Conservation (phyloP, 139 green algal genomes). For the Zygnema cylindricum region DNA sequence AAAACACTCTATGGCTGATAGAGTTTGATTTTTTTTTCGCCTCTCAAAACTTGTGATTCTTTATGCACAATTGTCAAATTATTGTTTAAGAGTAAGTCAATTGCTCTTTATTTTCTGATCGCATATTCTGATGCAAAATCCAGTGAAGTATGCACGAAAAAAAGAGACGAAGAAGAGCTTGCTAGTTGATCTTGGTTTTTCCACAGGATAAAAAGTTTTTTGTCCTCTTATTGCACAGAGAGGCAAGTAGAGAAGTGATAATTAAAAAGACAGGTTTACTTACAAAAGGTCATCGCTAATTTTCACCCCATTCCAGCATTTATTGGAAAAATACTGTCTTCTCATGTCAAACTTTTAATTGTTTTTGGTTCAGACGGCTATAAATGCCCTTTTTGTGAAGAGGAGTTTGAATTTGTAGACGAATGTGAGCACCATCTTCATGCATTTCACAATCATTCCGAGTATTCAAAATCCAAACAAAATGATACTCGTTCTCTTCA, state of each 20-base stretch:
- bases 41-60: neutral
- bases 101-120: too few species aligned
- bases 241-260: too few species aligned
- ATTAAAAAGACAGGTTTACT: neutral
- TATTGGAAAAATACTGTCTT: neutral
- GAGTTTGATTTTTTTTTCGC: too few species aligned
- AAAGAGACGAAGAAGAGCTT: too few species aligned
- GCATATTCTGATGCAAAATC: too few species aligned
- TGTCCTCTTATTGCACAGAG: neutral
- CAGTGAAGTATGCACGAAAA: too few species aligned
- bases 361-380: neutral
- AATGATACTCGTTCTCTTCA: too few species aligned
- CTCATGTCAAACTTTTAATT: too few species aligned
- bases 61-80: neutral
- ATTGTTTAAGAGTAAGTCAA: neutral
- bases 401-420: neutral
- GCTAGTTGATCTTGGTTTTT: too few species aligned
- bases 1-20: neutral
- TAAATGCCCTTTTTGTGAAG: neutral
- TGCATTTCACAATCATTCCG: neutral
- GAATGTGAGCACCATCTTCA: neutral
- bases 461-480: too few species aligned
- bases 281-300: neutral
- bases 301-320: neutral
- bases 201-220: too few species aligned